These are phyloP conservation scores for Heterobasidion occidentale DNA, from an alignment of 1,284 basidiomycete genomes.

Conservation along the genomic window DNA sequence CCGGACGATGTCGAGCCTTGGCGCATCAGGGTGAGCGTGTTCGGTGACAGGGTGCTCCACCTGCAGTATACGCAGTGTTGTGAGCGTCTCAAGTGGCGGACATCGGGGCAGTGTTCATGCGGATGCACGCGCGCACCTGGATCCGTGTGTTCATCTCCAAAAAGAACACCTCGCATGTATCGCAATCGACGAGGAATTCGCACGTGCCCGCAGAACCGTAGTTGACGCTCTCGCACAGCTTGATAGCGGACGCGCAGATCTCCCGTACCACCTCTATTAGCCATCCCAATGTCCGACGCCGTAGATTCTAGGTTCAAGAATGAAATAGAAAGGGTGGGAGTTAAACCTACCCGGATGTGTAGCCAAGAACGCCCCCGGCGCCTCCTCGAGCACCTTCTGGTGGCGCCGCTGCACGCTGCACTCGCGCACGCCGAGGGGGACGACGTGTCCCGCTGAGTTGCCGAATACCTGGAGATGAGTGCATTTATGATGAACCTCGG, in stretches of 20 bases:
- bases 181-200: slow-evolving; percentile 60
- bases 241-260: slow-evolving; percentile 48
- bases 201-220: slow-evolving; percentile 62
- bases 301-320: too few relatives aligned
- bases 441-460: slow-evolving; percentile 47
- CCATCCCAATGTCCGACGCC: too few relatives aligned
- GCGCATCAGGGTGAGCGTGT: slow-evolving; percentile 32
- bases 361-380: slow-evolving; percentile 45
- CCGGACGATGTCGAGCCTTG: slow-evolving; percentile 51
- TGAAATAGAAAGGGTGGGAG: too few relatives aligned
- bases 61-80: slow-evolving; percentile 16
- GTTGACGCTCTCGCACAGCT: slow-evolving; percentile 39
- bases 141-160: slow-evolving; percentile 72
- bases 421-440: slow-evolving; percentile 68
- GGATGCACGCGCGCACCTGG: slow-evolving; percentile 30
- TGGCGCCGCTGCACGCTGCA: slow-evolving; percentile 65
- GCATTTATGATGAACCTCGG: not conserved
- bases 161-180: slow-evolving; percentile 53
- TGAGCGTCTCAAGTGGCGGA: not conserved
- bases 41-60: slow-evolving; percentile 72
- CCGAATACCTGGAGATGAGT: slow-evolving; percentile 46
- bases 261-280: slow-evolving; percentile 30
- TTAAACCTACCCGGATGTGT: slow-evolving; percentile 25
- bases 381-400: slow-evolving; percentile 73
- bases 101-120: not conserved